Evolutionary conservation across 1,284 basidiomycete species (phyloP).

Genomic region (Pyrrhoderma lamaoense): DNA sequence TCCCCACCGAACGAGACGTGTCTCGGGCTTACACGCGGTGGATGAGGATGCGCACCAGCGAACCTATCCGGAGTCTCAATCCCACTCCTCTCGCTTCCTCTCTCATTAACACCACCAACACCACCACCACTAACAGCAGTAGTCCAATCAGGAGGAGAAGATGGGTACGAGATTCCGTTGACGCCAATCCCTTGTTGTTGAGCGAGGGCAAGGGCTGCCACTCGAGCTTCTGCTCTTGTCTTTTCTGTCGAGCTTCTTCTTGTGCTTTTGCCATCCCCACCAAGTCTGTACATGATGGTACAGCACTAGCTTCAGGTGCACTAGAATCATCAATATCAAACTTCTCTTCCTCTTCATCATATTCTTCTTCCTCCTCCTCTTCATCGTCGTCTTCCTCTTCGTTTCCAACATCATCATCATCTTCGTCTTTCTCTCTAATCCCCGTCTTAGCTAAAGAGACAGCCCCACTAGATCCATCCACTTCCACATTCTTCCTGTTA

Average conservation of each 20-base stretch:
- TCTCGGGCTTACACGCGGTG: constrained; percentile 44
- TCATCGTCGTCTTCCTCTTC: constrained; percentile 48
- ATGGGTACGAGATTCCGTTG: not conserved
- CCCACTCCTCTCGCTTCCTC: constrained; percentile 38
- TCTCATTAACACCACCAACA: too few relatives aligned
- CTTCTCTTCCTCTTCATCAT: constrained; percentile 61
- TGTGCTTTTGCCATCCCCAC: constrained; percentile 25
- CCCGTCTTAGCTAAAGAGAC: constrained; percentile 8
- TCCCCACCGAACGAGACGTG: constrained; percentile 42
- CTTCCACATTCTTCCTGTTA: too few relatives aligned
- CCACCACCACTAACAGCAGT: too few relatives aligned
- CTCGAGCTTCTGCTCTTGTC: constrained; percentile 26
- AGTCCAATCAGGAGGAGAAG: not conserved
- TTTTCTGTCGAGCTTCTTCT: constrained; percentile 24
- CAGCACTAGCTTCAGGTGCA: constrained; percentile 36
- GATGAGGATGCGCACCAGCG: constrained; percentile 54
- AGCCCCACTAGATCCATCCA: too few relatives aligned
- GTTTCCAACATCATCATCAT: constrained; percentile 33
- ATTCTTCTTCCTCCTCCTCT: constrained; percentile 35
- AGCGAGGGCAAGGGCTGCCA: constrained; percentile 30
- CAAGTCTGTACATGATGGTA: constrained; percentile 19
- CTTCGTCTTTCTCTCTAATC: constrained; percentile 22
- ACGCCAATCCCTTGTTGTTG: not conserved
- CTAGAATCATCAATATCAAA: constrained; percentile 90
- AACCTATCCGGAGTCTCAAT: constrained; percentile 75